A percentile compares a stretch with the other conserved stretches of the same genome.
These are phyloP conservation scores for Cystobasidiaceae sp. DNA, from an alignment of 1,284 basidiomycete species.

Conservation along the genomic window DNA sequence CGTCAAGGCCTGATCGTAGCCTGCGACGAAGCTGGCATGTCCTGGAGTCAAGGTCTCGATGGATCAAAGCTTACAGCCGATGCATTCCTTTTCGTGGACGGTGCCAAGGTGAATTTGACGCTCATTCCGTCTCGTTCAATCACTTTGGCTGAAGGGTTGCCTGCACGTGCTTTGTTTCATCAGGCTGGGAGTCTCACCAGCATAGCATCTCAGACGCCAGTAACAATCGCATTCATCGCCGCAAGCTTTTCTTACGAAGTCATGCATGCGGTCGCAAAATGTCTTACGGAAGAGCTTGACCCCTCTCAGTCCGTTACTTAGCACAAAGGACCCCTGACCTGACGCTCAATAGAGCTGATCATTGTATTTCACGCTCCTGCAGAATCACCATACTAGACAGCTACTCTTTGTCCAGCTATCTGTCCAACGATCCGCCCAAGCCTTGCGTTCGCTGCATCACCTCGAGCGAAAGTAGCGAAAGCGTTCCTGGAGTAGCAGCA, in stretches of 20 bases:
- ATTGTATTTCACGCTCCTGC: background rate
- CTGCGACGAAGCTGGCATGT: constrained; percentile 13
- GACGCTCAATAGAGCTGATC: background rate
- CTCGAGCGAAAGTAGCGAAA: background rate
- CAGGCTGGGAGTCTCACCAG: constrained; percentile 13
- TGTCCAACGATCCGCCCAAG: background rate
- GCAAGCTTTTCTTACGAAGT: constrained; percentile 10
- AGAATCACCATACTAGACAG: constrained; percentile 16
- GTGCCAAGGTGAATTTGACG: background rate
- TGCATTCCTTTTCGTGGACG: constrained; percentile 6
- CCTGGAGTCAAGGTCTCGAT: constrained; percentile 19
- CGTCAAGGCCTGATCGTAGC: constrained; percentile 12
- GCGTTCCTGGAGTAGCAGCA: background rate
- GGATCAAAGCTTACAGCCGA: background rate
- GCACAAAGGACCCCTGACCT: background rate
- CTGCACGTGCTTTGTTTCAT: background rate
- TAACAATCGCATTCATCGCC: constrained; percentile 13
- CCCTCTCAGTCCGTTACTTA: background rate
- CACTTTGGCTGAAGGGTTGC: no score
- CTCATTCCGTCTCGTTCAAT: background rate
- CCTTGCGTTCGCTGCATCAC: constrained; percentile 1
- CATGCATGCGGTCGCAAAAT: constrained; percentile 5
- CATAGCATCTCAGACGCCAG: background rate
- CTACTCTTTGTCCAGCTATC: constrained; percentile 18
- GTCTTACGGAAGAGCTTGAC: background rate